phyloP scores from a whole-genome alignment of 139 green algal genomes.

The Coelastrella sp. region DNA sequence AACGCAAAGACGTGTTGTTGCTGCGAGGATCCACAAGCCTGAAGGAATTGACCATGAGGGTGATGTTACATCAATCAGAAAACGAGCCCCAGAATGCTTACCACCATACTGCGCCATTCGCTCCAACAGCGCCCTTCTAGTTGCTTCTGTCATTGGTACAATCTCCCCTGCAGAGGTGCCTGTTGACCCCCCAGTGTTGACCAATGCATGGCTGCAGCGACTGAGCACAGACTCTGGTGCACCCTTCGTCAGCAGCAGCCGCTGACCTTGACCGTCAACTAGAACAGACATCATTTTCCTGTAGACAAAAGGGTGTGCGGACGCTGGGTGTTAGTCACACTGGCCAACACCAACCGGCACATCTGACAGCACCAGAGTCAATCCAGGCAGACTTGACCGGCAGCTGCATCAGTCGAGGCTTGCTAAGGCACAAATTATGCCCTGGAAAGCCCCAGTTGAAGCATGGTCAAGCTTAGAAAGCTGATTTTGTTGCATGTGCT shows the following conservation, averaged over 20 bases:
- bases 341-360: too few species aligned
- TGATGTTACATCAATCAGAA: neutral
- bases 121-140: conserved; percentile 51
- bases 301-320: neutral
- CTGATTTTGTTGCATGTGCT: too few species aligned
- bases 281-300: conserved; percentile 97
- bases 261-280: conserved; percentile 35
- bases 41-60: too few species aligned
- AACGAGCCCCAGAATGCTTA: neutral
- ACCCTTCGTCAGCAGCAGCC: conserved; percentile 83
- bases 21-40: too few species aligned
- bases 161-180: conserved; percentile 36
- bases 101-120: conserved; percentile 65
- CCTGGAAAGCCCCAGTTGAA: too few species aligned
- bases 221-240: conserved; percentile 89
- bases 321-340: too few species aligned
- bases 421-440: too few species aligned
- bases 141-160: conserved; percentile 61
- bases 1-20: too few species aligned
- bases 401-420: too few species aligned
- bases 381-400: too few species aligned
- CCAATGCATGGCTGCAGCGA: conserved; percentile 80
- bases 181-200: conserved; percentile 51
- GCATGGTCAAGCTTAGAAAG: too few species aligned
- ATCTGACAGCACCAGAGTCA: too few species aligned